phyloP scores from a whole-genome alignment of 2,329 filamentous ascomycete species.

The Aspergillus latus region DNA sequence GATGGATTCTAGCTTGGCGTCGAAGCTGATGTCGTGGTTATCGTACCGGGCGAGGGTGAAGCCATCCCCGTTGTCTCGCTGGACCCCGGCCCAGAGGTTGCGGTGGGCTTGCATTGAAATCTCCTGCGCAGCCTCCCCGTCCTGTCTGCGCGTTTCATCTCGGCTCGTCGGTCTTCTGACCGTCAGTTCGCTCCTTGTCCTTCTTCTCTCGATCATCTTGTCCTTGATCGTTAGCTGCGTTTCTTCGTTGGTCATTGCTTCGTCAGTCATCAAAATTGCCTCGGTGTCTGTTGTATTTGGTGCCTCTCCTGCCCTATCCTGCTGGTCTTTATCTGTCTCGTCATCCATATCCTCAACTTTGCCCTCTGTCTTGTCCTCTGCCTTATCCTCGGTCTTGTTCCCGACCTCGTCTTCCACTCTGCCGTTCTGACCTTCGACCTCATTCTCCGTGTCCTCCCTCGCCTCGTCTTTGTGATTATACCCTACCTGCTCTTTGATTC shows the following conservation, averaged over 20 bases:
- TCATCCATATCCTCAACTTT: too few relatives aligned
- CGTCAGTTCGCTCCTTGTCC: not conserved
- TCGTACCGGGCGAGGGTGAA: slow-evolving; percentile 8
- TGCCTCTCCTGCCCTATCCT: not conserved
- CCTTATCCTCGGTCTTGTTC: not conserved
- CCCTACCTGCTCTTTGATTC: too few relatives aligned
- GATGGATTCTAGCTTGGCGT: slow-evolving; percentile 10
- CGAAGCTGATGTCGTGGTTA: slow-evolving; percentile 7
- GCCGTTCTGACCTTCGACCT: not conserved
- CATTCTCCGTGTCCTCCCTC: not conserved
- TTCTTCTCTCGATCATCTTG: not conserved
- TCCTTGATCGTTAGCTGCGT: not conserved
- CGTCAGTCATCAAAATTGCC: not conserved
- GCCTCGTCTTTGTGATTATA: too few relatives aligned
- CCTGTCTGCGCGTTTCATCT: not conserved
- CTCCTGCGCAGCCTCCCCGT: not conserved
- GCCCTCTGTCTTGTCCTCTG: not conserved
- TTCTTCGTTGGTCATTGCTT: not conserved
- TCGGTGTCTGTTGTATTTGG: not conserved
- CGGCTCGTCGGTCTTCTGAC: not conserved
- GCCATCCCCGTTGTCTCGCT: slow-evolving; percentile 8
- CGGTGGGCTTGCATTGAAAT: not conserved
- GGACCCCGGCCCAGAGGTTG: slow-evolving; percentile 4
- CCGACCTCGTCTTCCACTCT: not conserved
- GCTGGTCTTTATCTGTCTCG: not conserved